phyloP scores from a whole-genome alignment of 441 rosid species.

The Croton setiger region DNA sequence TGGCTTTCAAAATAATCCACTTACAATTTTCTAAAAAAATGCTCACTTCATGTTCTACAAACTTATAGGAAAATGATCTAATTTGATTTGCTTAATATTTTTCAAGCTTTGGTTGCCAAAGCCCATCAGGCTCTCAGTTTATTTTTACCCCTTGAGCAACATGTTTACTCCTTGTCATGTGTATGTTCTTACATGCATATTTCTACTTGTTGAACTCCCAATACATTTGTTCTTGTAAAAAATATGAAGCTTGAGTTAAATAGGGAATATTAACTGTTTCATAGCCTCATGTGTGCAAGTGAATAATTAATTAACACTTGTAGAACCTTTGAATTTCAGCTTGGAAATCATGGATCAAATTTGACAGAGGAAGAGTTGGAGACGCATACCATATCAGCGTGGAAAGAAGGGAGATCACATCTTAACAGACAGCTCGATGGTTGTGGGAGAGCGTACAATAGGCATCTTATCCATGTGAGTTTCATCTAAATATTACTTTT shows the following conservation, averaged over 20 bases:
- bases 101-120: background rate
- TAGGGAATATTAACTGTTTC: background rate
- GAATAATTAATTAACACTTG: background rate
- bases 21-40: background rate
- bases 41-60: background rate
- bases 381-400: conserved; percentile 63
- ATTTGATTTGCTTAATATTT: background rate
- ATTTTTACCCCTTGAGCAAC: background rate
- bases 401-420: conserved; percentile 59
- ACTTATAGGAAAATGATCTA: background rate
- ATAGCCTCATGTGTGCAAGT: background rate
- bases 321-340: conserved; percentile 36
- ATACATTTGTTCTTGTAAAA: background rate
- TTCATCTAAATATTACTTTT: background rate
- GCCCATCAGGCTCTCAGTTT: background rate
- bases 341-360: conserved; percentile 59
- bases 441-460: conserved; percentile 37
- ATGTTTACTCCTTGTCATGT: background rate
- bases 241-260: background rate
- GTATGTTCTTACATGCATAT: background rate
- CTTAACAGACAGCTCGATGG: conserved; percentile 49
- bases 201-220: background rate
- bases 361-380: conserved; percentile 74
- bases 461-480: conserved; percentile 52
- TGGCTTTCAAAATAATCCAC: background rate